Conservation (phyloP, 1,284 basidiomycete species). For the Malassezia restricta region DNA sequence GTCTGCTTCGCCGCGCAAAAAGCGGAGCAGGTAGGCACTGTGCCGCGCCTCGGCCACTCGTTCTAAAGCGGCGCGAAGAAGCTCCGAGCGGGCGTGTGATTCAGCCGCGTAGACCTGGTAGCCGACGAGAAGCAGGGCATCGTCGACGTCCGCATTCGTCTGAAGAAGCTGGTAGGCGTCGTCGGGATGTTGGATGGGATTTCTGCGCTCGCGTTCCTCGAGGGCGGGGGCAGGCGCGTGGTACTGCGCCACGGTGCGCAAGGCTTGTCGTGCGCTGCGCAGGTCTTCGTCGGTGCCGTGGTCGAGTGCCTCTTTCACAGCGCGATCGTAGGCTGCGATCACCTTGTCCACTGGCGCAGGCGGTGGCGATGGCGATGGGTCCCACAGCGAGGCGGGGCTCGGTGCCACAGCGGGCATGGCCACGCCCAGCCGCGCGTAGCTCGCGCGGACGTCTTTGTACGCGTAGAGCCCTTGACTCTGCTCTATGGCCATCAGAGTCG, state of each 20-base stretch:
- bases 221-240: neutral
- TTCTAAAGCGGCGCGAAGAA: slow-evolving; percentile 45
- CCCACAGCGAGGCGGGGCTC: neutral
- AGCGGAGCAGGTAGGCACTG: slow-evolving; percentile 58
- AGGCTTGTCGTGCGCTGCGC: neutral
- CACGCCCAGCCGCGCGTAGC: slow-evolving; percentile 3
- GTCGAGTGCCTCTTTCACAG: neutral
- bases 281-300: slow-evolving; percentile 8
- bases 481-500: slow-evolving; percentile 4
- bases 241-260: slow-evolving; percentile 1
- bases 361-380: neutral
- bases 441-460: neutral
- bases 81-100: slow-evolving; percentile 29
- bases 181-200: slow-evolving; percentile 53
- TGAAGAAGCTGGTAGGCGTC: slow-evolving; percentile 62
- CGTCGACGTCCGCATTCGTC: slow-evolving; percentile 59
- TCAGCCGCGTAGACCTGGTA: slow-evolving; percentile 65
- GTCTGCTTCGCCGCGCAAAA: slow-evolving; percentile 53
- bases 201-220: neutral
- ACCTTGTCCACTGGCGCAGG: neutral
- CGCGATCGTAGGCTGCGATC: slow-evolving; percentile 1
- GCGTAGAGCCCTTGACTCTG: slow-evolving; percentile 8
- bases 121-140: slow-evolving; percentile 62
- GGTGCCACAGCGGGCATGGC: neutral
- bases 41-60: slow-evolving; percentile 56